phyloP scores from a whole-genome alignment of 2,329 filamentous ascomycete species.

The Cladosporium sphaerospermum region DNA sequence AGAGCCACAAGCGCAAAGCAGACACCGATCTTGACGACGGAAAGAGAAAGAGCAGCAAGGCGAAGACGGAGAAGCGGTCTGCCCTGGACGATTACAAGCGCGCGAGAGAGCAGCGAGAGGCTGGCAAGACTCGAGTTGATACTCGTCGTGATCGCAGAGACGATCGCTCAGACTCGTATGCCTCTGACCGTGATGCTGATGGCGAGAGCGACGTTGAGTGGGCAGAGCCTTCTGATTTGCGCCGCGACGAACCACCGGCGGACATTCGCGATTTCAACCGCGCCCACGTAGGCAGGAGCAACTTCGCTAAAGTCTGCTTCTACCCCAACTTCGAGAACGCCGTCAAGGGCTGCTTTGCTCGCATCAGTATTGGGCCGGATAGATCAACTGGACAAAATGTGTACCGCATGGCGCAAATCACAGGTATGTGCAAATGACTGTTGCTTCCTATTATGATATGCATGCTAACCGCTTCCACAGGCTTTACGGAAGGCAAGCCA shows the following conservation, averaged over 20 bases:
- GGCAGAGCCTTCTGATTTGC: slow-evolving; percentile 43
- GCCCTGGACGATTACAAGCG: slow-evolving; percentile 66
- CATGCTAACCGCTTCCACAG: slow-evolving; percentile 37
- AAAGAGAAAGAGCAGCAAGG: slow-evolving; percentile 54
- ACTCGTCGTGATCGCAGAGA: slow-evolving; percentile 38
- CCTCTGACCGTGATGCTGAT: slow-evolving; percentile 52
- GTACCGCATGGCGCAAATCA: slow-evolving; percentile 85
- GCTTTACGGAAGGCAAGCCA: slow-evolving; percentile 69
- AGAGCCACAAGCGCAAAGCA: slow-evolving; percentile 69
- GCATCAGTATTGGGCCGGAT: slow-evolving; percentile 76
- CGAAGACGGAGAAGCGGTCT: slow-evolving; percentile 50
- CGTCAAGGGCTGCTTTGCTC: slow-evolving; percentile 77
- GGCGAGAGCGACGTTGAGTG: slow-evolving; percentile 77
- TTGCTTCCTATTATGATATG: too few species aligned
- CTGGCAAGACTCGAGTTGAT: slow-evolving; percentile 38
- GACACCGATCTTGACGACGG: slow-evolving; percentile 74
- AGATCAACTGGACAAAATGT: slow-evolving; percentile 64
- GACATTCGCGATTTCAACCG: slow-evolving; percentile 78
- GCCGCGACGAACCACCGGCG: slow-evolving; percentile 57
- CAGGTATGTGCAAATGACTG: slow-evolving; percentile 50
- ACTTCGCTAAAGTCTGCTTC: slow-evolving; percentile 88
- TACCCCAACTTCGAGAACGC: slow-evolving; percentile 81
- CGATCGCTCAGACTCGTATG: slow-evolving; percentile 38
- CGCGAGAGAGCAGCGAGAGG: slow-evolving; percentile 55
- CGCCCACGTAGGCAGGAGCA: slow-evolving; percentile 73